Percentiles rank a stretch among this genome's conserved stretches.
Conservation (phyloP, 129 eudicot genomes). For the Helianthus annuus region DNA sequence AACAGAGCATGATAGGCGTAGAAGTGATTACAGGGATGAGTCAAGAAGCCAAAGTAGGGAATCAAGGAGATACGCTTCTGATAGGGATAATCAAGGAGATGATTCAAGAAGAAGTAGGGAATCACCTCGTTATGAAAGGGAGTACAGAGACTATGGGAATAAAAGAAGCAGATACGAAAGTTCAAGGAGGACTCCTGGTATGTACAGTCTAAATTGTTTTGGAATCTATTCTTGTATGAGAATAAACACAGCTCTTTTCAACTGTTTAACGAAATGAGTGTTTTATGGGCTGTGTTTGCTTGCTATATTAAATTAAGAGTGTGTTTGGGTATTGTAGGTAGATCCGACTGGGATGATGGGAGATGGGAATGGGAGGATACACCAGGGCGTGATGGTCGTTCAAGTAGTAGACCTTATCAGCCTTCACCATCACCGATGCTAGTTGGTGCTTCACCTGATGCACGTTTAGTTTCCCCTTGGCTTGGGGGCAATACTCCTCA, state of each 20-base stretch:
- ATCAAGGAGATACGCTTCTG: slow-evolving; percentile 40
- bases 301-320: background rate
- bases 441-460: slow-evolving; percentile 69
- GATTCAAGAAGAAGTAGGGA: slow-evolving; percentile 21
- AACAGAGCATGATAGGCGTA: slow-evolving; percentile 36
- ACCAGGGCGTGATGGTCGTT: slow-evolving; percentile 53
- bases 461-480: slow-evolving; percentile 86
- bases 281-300: background rate
- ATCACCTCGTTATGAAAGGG: slow-evolving; percentile 50
- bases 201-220: slow-evolving; percentile 12
- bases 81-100: slow-evolving; percentile 41
- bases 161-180: slow-evolving; percentile 75
- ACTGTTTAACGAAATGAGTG: background rate
- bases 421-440: slow-evolving; percentile 73
- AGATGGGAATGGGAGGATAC: slow-evolving; percentile 86
- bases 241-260: slow-evolving; percentile 4
- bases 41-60: slow-evolving; percentile 46
- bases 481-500: slow-evolving; percentile 72
- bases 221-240: background rate
- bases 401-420: slow-evolving; percentile 39
- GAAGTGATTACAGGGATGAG: slow-evolving; percentile 53
- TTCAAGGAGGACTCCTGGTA: slow-evolving; percentile 81
- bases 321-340: slow-evolving; percentile 39
- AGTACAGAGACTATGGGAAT: slow-evolving; percentile 50
- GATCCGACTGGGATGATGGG: slow-evolving; percentile 78